Base-by-base conservation (phyloP, 2,329 filamentous ascomycete species). In the Neonectria neomacrospora region DNA sequence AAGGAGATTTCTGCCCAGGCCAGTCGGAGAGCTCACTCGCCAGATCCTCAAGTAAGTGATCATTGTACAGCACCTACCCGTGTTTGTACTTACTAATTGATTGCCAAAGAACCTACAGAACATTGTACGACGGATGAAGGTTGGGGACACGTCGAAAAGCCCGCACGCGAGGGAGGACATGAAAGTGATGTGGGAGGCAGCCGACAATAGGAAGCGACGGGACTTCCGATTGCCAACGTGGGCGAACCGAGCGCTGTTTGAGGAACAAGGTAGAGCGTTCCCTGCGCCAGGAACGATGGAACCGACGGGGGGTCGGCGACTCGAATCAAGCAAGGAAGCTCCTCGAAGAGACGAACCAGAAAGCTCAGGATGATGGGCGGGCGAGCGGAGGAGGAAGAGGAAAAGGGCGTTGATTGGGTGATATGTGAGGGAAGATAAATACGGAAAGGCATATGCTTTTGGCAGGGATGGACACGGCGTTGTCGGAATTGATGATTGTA, bases 11-110 rank as follows among this genome's bases (percentile, higher is more conserved):
- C 55, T 18, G 54, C 61, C 1, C 68, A 72, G 16, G 67, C 75
- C 32, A 56, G 47, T 14, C 55, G 69, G 14, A 66, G 63, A 58
- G 37, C 61, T 26, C 68, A 54, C 39, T 58, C 63, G 7, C 67
- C 71, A 16, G 76, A 80, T 44, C 75, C 74, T 42, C 66, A 74
- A 62, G 78, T 80, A 79, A 66, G 77, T 71, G 22, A 56, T 32
- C 54, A 20, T 6, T 44, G 32, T 18, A 39, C 22, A 30, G 12
- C n/a, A 18, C 8, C 12, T 22, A 16, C 34, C 16, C 2, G 2
- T 9, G 8, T 5, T 37, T 30, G 47, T 41, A 11, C 20, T 51
- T 42, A 48, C 65, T 71, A 57, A 68, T 60, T 34, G 58, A 8
- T 57, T 47, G 22, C 39, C 28, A 37, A 58, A 80, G 78, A 78